These are phyloP conservation scores for Candida albicans DNA, from an alignment of 1,139 yeast genomes.

Conservation along the genomic window DNA sequence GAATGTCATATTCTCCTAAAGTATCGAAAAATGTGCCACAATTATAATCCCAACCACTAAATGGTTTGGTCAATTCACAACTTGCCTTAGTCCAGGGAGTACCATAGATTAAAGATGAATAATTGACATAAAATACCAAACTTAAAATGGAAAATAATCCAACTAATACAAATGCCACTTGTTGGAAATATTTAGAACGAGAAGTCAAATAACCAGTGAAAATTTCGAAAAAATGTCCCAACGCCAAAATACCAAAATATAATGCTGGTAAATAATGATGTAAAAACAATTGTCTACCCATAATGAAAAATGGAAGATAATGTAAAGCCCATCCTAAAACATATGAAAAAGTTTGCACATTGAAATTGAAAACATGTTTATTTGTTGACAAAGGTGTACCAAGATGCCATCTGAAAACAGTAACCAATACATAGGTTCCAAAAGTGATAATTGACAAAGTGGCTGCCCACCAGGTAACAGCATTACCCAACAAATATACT, in stretches of 20 bases:
- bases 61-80: conserved; percentile 62
- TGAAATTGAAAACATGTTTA: conserved; percentile 66
- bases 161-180: conserved; percentile 45
- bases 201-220: conserved; percentile 46
- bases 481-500: conserved; percentile 88
- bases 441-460: conserved; percentile 59
- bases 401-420: conserved; percentile 75
- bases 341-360: conserved; percentile 66
- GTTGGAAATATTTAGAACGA: conserved; percentile 32
- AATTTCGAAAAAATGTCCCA: conserved; percentile 81
- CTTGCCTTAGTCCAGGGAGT: conserved; percentile 72
- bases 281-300: conserved; percentile 92
- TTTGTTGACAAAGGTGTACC: conserved; percentile 52
- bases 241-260: conserved; percentile 81
- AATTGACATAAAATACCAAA: conserved; percentile 56
- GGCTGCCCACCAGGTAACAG: conserved; percentile 87
- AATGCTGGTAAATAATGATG: conserved; percentile 92
- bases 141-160: conserved; percentile 51
- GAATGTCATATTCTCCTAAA: conserved; percentile 26
- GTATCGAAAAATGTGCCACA: conserved; percentile 57
- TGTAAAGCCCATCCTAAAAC: conserved; percentile 83
- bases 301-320: conserved; percentile 82
- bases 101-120: conserved; percentile 78
- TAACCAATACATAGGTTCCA: conserved; percentile 49
- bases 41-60: conserved; percentile 81